These are phyloP conservation scores for Clarireedia monteithiana DNA, from an alignment of 2,329 filamentous ascomycete species.

Conservation along the genomic window DNA sequence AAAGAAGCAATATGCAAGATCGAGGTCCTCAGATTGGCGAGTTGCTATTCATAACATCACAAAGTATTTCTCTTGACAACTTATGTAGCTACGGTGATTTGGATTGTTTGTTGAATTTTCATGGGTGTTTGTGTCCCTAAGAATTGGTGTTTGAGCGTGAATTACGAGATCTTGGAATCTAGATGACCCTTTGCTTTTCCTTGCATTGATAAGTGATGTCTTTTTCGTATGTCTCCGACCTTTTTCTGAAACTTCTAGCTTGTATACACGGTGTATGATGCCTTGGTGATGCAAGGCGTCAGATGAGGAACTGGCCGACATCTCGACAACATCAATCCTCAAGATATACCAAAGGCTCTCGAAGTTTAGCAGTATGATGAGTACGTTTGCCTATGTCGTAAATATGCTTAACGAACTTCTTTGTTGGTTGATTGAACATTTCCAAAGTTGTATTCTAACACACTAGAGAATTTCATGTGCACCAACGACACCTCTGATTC, in stretches of 20 bases:
- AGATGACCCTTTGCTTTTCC: constrained; percentile 21
- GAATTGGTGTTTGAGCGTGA: constrained; percentile 19
- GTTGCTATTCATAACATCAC: neutral
- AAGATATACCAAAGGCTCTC: constrained; percentile 15
- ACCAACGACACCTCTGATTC: constrained; percentile 24
- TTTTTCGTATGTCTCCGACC: neutral
- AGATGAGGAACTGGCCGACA: constrained; percentile 19
- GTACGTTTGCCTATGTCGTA: constrained; percentile 41
- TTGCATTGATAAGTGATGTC: constrained; percentile 16
- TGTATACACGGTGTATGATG: constrained; percentile 16
- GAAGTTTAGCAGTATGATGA: constrained; percentile 39
- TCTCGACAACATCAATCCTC: constrained; percentile 8
- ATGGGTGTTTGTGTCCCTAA: constrained; percentile 19
- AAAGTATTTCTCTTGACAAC: neutral
- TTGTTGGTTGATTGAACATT: neutral
- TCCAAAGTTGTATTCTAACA: neutral
- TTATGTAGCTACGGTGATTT: constrained; percentile 14
- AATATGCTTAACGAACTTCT: constrained; percentile 19
- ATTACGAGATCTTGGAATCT: constrained; percentile 19
- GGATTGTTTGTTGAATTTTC: constrained; percentile 18
- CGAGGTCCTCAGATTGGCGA: neutral
- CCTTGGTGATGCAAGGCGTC: constrained; percentile 12
- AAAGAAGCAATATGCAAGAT: neutral
- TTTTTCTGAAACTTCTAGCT: constrained; percentile 9
- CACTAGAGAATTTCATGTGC: neutral